Evolutionary conservation across 2,329 filamentous ascomycete genomes (phyloP), one percentile per base, ranked within the genome.

Genomic region (Ophiostoma tasmaniense): DNA sequence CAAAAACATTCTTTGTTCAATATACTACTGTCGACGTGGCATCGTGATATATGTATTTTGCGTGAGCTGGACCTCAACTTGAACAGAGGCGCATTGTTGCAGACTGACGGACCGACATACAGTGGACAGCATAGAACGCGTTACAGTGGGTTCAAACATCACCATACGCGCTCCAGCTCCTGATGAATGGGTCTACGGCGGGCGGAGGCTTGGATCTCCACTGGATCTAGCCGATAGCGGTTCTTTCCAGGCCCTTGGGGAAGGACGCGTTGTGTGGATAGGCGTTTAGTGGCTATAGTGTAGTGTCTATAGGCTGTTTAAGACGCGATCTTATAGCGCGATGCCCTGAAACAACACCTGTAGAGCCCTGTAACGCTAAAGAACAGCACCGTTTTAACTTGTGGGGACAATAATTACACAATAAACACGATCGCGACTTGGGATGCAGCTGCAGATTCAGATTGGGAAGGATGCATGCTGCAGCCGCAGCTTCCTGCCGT

Each of bases 401-500:
- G 50, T 55, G 50, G 50, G 13, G 50, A 28, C 11, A 25, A 28
- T 33, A 33, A n/a, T n/a, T n/a, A 25, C 45, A 52, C 10, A 22
- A 52, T 55, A 55, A 55, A 55, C 50, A 55, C 50, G 22, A 55
- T 55, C 50, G 50, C 50, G 50, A 55, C 50, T 55, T 11, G 50
- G 17, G 50, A 22, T 55, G 50, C 10, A 25, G n/a, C 22, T 52
- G 50, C 50, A 25, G 8, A 2, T 61, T 17, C 55, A 61, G 55
- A 61, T 61, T 61, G 25, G 55, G 55, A 61, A 61, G 25, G 55
- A 61, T 61, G 55, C 55, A 61, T 61, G 55, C 55, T 30, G 55
- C 55, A 61, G n/a, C 55, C n/a, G 45, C 45, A 50, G 45, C 20
- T 22, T 61, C 55, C 20, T 20, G 30, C 22, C 45, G 20, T 20